phyloP scores from a whole-genome alignment of 2,329 filamentous ascomycete species.

The Westerdykella aurantiaca region DNA sequence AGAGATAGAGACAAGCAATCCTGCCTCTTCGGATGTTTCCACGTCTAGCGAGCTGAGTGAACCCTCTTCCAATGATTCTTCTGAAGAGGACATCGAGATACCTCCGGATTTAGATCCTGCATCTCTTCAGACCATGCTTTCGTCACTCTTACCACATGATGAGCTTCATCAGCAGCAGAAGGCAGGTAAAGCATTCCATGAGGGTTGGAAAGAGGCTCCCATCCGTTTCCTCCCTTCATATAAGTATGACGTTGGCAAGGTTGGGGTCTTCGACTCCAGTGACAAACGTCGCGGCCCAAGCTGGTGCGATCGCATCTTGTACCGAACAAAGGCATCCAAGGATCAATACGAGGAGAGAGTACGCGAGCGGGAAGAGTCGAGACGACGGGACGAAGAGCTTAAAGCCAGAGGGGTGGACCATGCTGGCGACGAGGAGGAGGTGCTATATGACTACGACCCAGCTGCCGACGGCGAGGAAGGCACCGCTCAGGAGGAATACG shows the following conservation, averaged over 20 bases:
- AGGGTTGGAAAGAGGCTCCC: conserved; percentile 85
- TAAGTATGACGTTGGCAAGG: conserved; percentile 94
- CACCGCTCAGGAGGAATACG: conserved; percentile 49
- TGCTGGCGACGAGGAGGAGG: conserved; percentile 66
- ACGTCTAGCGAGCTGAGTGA: not conserved
- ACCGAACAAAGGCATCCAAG: conserved; percentile 67
- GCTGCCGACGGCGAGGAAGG: conserved; percentile 62
- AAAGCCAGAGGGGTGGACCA: conserved; percentile 69
- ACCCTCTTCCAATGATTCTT: conserved; percentile 1
- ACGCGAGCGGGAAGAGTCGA: conserved; percentile 60
- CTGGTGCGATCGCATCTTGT: conserved; percentile 95
- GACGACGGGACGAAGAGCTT: conserved; percentile 78
- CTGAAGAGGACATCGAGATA: conserved; percentile 29
- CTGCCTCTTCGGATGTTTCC: conserved; percentile 6
- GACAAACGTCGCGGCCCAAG: conserved; percentile 90
- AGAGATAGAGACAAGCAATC: conserved; percentile 3
- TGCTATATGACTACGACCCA: conserved; percentile 87
- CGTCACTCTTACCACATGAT: conserved; percentile 83
- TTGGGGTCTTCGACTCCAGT: conserved; percentile 88
- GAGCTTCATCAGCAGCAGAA: conserved; percentile 72
- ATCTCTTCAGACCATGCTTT: conserved; percentile 80
- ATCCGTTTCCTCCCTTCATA: conserved; percentile 92
- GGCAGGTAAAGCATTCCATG: conserved; percentile 73
- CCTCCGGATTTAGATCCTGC: conserved; percentile 63
- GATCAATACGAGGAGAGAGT: conserved; percentile 58